Percentiles rank a stretch among this genome's conserved stretches.
Evolutionary conservation across 2,329 filamentous ascomycete genomes (phyloP).

Genomic region (Aspergillus luchuensis): DNA sequence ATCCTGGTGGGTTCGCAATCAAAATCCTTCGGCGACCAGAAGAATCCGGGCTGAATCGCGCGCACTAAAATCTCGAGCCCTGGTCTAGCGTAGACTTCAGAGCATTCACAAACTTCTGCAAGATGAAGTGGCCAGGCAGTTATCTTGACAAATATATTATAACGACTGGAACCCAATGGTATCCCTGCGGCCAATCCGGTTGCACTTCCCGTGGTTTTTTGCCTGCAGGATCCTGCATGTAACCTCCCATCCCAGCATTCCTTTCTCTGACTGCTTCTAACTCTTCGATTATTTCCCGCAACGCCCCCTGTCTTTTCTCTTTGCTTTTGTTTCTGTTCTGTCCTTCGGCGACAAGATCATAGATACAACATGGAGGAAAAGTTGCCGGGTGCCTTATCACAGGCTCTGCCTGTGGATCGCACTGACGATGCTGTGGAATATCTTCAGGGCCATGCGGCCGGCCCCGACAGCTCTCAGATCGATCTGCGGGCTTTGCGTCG

Average conservation of each 20-base stretch:
- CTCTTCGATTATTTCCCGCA: background rate
- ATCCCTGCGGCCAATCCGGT: background rate
- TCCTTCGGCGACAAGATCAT: no score
- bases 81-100: background rate
- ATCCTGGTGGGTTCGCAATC: background rate
- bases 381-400: background rate
- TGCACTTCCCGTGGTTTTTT: background rate
- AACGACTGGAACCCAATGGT: background rate
- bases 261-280: background rate
- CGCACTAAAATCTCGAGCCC: background rate
- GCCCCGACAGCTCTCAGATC: conserved; percentile 8
- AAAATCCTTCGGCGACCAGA: background rate
- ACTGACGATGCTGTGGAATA: conserved; percentile 27
- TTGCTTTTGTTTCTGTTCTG: background rate
- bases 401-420: conserved; percentile 5
- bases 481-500: conserved; percentile 29
- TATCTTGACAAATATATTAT: background rate
- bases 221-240: background rate
- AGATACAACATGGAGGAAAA: conserved; percentile 14
- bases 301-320: background rate
- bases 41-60: background rate
- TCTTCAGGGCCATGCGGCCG: conserved; percentile 21
- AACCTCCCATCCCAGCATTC: background rate
- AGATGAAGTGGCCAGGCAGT: background rate
- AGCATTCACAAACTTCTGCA: background rate